Percentiles rank a stretch among this genome's conserved stretches.
phyloP scores from a whole-genome alignment of 2,329 filamentous ascomycete genomes.

The Fusarium armeniacum region DNA sequence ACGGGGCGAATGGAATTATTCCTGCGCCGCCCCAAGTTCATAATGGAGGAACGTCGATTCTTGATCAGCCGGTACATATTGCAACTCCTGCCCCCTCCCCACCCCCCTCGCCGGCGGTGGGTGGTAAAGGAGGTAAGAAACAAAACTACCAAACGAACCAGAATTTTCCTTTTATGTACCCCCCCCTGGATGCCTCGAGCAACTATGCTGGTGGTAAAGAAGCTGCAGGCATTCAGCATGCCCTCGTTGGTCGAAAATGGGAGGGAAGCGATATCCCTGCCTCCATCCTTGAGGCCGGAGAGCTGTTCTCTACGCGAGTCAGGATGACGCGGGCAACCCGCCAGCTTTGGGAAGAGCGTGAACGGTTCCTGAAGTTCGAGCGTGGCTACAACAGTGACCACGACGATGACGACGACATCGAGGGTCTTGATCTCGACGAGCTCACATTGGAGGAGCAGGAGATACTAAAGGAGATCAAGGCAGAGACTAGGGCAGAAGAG shows the following conservation, averaged over 20 bases:
- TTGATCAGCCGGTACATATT: constrained; percentile 97
- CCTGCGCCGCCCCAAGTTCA: constrained; percentile 67
- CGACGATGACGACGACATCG: constrained; percentile 62
- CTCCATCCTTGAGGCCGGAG: constrained; percentile 94
- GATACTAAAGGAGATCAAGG: constrained; percentile 59
- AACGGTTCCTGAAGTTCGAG: constrained; percentile 91
- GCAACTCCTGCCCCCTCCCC: constrained; percentile 98
- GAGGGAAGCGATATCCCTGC: constrained; percentile 94
- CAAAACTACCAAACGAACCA: constrained; percentile 99
- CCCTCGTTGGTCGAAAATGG: constrained; percentile 86
- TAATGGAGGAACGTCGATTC: constrained; percentile 79
- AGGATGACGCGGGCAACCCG: constrained; percentile 91
- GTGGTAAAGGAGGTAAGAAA: constrained; percentile 95
- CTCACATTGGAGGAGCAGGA: constrained; percentile 58
- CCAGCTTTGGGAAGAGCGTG: constrained; percentile 94
- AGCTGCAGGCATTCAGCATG: constrained; percentile 81
- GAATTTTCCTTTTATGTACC: constrained; percentile 98
- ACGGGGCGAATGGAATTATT: constrained; percentile 73
- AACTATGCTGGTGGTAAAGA: constrained; percentile 94
- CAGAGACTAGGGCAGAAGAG: constrained; percentile 53
- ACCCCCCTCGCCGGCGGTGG: constrained; percentile 87
- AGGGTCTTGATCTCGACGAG: constrained; percentile 63
- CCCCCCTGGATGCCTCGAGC: constrained; percentile 88
- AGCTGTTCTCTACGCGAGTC: constrained; percentile 90
- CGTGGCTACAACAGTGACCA: constrained; percentile 81